These are phyloP conservation scores for Bipolaris victoriae DNA, from an alignment of 2,329 filamentous ascomycete species.

Conservation along the genomic window DNA sequence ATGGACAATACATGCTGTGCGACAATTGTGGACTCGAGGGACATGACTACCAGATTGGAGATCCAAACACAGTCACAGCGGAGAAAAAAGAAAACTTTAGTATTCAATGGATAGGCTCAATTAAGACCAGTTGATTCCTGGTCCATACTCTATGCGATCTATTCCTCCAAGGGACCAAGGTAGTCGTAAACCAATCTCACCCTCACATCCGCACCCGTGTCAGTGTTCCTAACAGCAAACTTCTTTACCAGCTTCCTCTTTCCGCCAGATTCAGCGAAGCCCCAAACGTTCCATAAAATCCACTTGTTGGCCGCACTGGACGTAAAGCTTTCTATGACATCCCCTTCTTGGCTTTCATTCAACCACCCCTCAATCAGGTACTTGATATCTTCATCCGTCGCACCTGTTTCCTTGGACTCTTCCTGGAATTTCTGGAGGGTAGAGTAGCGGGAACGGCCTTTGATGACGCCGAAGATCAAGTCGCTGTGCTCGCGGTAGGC, in stretches of 20 bases:
- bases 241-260: constrained; percentile 42
- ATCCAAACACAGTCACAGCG: background rate
- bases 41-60: constrained; percentile 4
- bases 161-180: constrained; percentile 29
- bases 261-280: constrained; percentile 40
- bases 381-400: constrained; percentile 30
- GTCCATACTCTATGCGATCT: background rate
- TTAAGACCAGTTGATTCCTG: too few relatives aligned
- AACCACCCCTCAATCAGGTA: constrained; percentile 39
- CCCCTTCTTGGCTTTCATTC: constrained; percentile 37
- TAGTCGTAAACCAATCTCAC: constrained; percentile 47
- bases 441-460: constrained; percentile 63
- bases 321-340: constrained; percentile 44
- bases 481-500: constrained; percentile 71
- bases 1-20: constrained; percentile 4
- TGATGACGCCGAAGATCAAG: constrained; percentile 77
- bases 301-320: constrained; percentile 45
- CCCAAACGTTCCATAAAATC: constrained; percentile 46
- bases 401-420: constrained; percentile 30
- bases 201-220: constrained; percentile 36
- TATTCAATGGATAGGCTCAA: background rate
- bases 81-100: background rate
- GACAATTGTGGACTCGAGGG: constrained; percentile 5
- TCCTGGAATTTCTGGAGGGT: constrained; percentile 37
- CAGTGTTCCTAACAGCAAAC: constrained; percentile 43